phyloP scores from a whole-genome alignment of 2,329 filamentous ascomycete species.

The Didymella keratinophila region DNA sequence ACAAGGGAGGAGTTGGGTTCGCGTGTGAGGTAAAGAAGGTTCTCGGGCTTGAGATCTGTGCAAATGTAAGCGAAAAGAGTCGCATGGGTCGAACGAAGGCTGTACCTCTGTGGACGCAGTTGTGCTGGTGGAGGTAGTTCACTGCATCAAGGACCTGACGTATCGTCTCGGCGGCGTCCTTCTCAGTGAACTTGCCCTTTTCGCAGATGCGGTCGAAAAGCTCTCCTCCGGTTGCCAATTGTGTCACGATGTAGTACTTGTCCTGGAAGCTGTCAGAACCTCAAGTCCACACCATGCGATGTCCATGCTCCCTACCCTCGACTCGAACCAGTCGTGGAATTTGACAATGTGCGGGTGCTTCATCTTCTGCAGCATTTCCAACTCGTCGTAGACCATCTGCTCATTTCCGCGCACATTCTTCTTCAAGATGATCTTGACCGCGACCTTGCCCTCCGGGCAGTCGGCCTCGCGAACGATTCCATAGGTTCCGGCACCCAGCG shows the following conservation, averaged over 20 bases:
- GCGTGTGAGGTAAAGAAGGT: conserved; percentile 88
- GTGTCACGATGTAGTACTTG: conserved; percentile 99
- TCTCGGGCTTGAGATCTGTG: conserved; percentile 95
- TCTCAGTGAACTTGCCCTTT: conserved; percentile 97
- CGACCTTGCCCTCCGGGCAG: conserved; percentile 82
- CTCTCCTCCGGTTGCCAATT: conserved; percentile 94
- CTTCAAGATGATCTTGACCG: conserved; percentile 98
- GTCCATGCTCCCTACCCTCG: conserved; percentile 69
- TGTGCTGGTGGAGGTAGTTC: conserved; percentile 90
- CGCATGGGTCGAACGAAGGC: background rate
- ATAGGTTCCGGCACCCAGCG: conserved; percentile 95
- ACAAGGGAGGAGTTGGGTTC: conserved; percentile 83
- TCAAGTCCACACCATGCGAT: background rate
- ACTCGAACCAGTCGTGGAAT: conserved; percentile 99
- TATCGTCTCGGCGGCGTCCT: conserved; percentile 95
- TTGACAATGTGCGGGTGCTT: conserved; percentile 95
- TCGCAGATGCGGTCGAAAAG: conserved; percentile 98
- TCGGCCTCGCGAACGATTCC: conserved; percentile 97
- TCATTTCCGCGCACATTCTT: conserved; percentile 99
- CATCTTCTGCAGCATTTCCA: conserved; percentile 89
- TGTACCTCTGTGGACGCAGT: conserved; percentile 92
- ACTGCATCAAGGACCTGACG: conserved; percentile 92
- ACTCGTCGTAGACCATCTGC: conserved; percentile 97
- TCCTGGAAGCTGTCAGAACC: conserved; percentile 66
- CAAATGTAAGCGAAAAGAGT: conserved; percentile 29